Conservation (phyloP, 257 asterid species). For the Solanum rostratum region DNA sequence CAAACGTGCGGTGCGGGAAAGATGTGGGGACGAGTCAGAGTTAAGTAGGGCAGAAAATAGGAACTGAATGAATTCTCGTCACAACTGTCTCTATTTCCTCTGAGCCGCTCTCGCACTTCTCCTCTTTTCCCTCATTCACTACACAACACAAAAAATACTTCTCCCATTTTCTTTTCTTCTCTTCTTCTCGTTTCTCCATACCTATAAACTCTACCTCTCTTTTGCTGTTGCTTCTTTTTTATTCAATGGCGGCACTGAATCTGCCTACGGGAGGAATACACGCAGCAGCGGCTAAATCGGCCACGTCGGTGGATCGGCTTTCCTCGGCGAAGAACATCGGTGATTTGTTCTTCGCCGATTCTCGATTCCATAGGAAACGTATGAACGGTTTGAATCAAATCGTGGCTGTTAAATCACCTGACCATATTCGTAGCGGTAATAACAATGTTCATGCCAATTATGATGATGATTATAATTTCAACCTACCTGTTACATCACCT, state of each 20-base stretch:
- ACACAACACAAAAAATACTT: not conserved
- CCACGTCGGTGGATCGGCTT: conserved; percentile 20
- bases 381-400: not conserved
- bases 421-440: conserved; percentile 9
- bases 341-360: conserved; percentile 24
- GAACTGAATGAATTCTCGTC: not conserved
- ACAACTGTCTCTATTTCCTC: not conserved
- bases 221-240: not conserved
- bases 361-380: conserved; percentile 2
- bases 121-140: conserved; percentile 5
- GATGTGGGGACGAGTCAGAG: not conserved
- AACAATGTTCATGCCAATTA: conserved; percentile 8
- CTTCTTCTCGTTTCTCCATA: not conserved
- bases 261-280: conserved; percentile 32
- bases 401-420: conserved; percentile 19
- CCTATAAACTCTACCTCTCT: not conserved
- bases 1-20: not conserved
- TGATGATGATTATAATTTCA: conserved; percentile 5
- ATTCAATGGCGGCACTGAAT: conserved; percentile 40
- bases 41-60: not conserved
- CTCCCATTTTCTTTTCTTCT: not conserved
- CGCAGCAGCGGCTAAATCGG: not conserved
- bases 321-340: conserved; percentile 26
- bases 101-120: conserved; percentile 1
- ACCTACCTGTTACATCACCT: conserved; percentile 30